Evolutionary conservation across 352 stramenopile genomes (phyloP), one percentile per base, ranked within the genome.

Genomic region (Phytophthora crassamura): DNA sequence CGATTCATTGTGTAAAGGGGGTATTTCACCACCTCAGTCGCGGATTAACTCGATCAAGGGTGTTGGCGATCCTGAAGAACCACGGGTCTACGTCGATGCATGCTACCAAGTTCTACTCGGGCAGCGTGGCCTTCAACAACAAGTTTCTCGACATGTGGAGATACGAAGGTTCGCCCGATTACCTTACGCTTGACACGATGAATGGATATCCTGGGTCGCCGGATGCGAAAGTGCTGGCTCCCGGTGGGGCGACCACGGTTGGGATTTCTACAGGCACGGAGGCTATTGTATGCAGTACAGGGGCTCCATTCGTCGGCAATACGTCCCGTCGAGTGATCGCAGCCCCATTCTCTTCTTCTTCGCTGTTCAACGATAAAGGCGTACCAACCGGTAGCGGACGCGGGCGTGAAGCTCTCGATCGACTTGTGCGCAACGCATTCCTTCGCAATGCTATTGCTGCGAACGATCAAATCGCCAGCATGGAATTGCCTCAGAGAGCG

Each of bases 91-190:
- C 76, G 8, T 86, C 81, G 8, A 77, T 92, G 47, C 80, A 91
- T 65, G 79, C 79, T 22, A 70, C 81, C 11, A 86, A 84, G 36
- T 91, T 93, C 42, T 92, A 91, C 65, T 84, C 77, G 0, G 83
- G 85, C 20, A 87, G 80, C 5, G 82, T 91, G 25, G 66, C 78
- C n/a, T 92, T 94, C 68, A 90, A 77, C 63, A 89, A 89, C 71
- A 85, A 82, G 42, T 94, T 91, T 39, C 74, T 94, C 34, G 83
- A 90, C 55, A 89, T 92, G 80, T 93, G 85, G 85, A 72, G 81
- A 15, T 84, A 89, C 50, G 85, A 93, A 73, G 85, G 82, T 18
- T 93, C 82, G 4, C 84, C 83, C 0, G 85, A 93, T 66, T 93
- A 93, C 53, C 65, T 93, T 18, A 84, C 78, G 1, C 80, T 77